phyloP scores from a whole-genome alignment of 192 early-diverging fungal species.

The Helicostylum pulchrum region DNA sequence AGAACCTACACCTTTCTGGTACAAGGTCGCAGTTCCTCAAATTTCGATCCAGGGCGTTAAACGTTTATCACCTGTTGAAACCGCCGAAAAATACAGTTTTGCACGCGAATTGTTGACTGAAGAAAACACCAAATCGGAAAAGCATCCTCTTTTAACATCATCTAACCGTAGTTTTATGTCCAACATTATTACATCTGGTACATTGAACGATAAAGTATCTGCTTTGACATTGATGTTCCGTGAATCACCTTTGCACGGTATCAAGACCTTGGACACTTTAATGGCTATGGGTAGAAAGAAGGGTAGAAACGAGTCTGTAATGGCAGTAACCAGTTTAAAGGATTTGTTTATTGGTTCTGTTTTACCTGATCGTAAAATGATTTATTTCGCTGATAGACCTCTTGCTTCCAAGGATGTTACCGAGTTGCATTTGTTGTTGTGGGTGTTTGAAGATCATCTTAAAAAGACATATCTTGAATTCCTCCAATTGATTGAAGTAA shows the following conservation, averaged over 20 bases:
- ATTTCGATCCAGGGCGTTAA: slow-evolving; percentile 2
- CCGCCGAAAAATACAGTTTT: slow-evolving; percentile 25
- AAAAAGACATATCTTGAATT: slow-evolving; percentile 92
- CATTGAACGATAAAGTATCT: slow-evolving; percentile 88
- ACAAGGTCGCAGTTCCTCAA: slow-evolving; percentile 12
- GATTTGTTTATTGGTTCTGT: slow-evolving; percentile 81
- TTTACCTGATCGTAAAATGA: slow-evolving; percentile 87
- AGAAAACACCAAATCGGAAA: slow-evolving; percentile 61
- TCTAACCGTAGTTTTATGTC: slow-evolving; percentile 85
- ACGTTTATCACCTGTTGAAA: slow-evolving; percentile 6
- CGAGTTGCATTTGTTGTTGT: slow-evolving; percentile 76
- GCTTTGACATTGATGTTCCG: slow-evolving; percentile 90
- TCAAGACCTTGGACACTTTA: slow-evolving; percentile 68
- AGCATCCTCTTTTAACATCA: slow-evolving; percentile 56
- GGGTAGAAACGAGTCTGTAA: slow-evolving; percentile 78
- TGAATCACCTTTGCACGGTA: slow-evolving; percentile 84
- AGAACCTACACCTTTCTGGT: slow-evolving; percentile 35
- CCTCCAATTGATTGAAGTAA: slow-evolving; percentile 82
- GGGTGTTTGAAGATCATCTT: slow-evolving; percentile 92
- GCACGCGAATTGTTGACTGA: slow-evolving; percentile 62
- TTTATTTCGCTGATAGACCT: slow-evolving; percentile 91
- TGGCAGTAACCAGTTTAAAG: slow-evolving; percentile 85
- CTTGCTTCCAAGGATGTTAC: slow-evolving; percentile 56
- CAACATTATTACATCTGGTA: slow-evolving; percentile 88
- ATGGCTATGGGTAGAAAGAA: slow-evolving; percentile 89